Conservation (phyloP, 805 yeast species). For the Lipomyces lipofer region DNA sequence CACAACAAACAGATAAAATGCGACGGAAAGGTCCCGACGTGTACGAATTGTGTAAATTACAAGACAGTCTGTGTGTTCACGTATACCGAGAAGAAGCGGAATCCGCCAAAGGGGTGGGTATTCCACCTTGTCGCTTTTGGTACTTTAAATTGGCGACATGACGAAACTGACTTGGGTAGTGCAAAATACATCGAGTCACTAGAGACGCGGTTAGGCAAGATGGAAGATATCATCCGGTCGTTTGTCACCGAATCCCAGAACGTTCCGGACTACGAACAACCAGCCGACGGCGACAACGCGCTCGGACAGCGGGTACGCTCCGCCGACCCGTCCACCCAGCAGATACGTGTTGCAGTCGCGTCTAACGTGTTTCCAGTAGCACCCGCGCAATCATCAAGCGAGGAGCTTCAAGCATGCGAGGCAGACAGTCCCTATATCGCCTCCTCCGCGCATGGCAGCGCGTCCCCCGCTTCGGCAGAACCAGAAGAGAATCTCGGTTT, state of each 20-base stretch:
- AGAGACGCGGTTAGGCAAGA: slow-evolving; percentile 32
- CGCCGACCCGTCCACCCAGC: background rate
- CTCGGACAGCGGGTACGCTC: background rate
- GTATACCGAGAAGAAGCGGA: slow-evolving; percentile 33
- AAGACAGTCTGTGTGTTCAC: slow-evolving; percentile 34
- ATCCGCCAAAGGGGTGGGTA: slow-evolving; percentile 31
- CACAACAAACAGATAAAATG: slow-evolving; percentile 41
- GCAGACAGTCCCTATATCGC: background rate
- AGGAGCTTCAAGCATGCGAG: background rate
- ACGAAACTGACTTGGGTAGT: slow-evolving; percentile 1
- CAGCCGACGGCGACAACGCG: background rate
- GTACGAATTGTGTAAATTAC: slow-evolving; percentile 35
- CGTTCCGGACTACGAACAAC: background rate
- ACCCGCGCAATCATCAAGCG: too few relatives aligned
- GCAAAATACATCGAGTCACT: slow-evolving; percentile 34
- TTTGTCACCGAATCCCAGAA: slow-evolving; percentile 21
- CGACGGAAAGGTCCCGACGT: slow-evolving; percentile 41
- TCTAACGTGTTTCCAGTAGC: too few relatives aligned
- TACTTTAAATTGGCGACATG: background rate
- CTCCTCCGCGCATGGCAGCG: background rate
- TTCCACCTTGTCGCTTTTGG: background rate
- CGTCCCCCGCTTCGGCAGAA: background rate
- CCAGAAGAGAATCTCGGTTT: background rate
- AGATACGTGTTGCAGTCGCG: background rate
- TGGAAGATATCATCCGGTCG: slow-evolving; percentile 33